A percentile compares a stretch with the other conserved stretches of the same genome.
phyloP scores from a whole-genome alignment of 2,329 filamentous ascomycete species.

The Fusarium algeriense region DNA sequence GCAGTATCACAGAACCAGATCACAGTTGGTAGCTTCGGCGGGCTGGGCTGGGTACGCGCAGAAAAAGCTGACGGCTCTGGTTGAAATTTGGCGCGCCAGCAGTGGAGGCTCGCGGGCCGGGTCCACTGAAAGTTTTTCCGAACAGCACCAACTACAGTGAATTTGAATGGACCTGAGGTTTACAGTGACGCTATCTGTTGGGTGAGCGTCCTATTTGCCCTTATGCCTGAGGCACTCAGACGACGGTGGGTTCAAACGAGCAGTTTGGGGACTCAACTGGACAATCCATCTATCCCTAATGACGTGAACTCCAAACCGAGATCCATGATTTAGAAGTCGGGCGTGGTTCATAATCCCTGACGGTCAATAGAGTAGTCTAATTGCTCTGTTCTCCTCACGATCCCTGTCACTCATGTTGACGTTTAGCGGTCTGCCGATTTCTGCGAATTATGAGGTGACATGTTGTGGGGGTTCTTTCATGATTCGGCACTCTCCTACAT shows the following conservation, averaged over 20 bases:
- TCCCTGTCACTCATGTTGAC: constrained; percentile 30
- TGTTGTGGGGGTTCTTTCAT: constrained; percentile 38
- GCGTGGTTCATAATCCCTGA: background rate
- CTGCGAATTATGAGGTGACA: constrained; percentile 45
- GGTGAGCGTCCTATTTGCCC: constrained; percentile 6
- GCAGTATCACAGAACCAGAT: constrained; percentile 35
- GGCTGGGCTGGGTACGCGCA: constrained; percentile 49
- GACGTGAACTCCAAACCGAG: background rate
- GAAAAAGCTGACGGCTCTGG: constrained; percentile 50
- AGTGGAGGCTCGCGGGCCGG: constrained; percentile 32
- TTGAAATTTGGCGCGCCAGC: constrained; percentile 50
- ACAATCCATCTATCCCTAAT: background rate
- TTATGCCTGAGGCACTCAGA: constrained; percentile 29
- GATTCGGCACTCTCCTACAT: constrained; percentile 23
- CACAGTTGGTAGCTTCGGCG: constrained; percentile 46
- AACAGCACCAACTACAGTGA: constrained; percentile 25
- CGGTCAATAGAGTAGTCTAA: background rate
- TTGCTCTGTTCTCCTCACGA: constrained; percentile 20
- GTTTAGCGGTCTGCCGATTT: constrained; percentile 44
- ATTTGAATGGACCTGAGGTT: constrained; percentile 11
- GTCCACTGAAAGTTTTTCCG: constrained; percentile 50
- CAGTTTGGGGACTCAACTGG: background rate
- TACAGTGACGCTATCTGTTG: constrained; percentile 11
- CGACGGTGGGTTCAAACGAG: constrained; percentile 7
- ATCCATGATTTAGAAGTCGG: background rate